Conservation (phyloP, 2,329 filamentous ascomycete genomes). For the Trichoderma sp. region DNA sequence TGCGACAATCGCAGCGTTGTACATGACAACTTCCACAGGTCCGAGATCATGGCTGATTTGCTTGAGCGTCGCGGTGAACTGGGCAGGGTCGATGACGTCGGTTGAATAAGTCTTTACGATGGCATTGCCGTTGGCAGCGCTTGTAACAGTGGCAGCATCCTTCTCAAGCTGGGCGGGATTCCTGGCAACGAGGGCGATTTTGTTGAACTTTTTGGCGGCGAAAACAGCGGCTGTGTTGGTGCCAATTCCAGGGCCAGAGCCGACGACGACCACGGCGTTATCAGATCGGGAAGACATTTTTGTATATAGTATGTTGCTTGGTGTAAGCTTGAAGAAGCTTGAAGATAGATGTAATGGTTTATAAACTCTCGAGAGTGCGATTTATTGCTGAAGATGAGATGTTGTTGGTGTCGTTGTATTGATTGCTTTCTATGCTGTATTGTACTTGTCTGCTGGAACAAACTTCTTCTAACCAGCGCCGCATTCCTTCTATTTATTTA, state of each 20-base stretch:
- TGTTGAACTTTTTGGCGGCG: constrained; percentile 74
- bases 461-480: background rate
- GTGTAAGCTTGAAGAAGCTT: background rate
- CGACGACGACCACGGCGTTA: constrained; percentile 63
- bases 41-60: constrained; percentile 40
- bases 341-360: background rate
- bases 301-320: background rate
- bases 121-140: constrained; percentile 27
- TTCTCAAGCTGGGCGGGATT: constrained; percentile 38
- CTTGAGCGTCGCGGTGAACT: constrained; percentile 37
- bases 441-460: background rate
- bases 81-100: constrained; percentile 41
- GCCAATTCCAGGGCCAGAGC: constrained; percentile 86
- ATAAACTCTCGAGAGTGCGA: background rate
- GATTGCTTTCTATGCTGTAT: background rate
- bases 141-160: constrained; percentile 34
- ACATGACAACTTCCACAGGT: constrained; percentile 47
- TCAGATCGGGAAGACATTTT: constrained; percentile 8
- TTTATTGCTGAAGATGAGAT: background rate
- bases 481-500: background rate
- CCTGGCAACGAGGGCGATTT: constrained; percentile 48
- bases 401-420: background rate
- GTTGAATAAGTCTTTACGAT: constrained; percentile 42
- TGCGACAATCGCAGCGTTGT: constrained; percentile 50
- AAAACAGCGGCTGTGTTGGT: constrained; percentile 87